A percentile compares a stretch with the other conserved stretches of the same genome.
Conservation (phyloP, 1,139 yeast genomes). For the Taphrina pruni region DNA sequence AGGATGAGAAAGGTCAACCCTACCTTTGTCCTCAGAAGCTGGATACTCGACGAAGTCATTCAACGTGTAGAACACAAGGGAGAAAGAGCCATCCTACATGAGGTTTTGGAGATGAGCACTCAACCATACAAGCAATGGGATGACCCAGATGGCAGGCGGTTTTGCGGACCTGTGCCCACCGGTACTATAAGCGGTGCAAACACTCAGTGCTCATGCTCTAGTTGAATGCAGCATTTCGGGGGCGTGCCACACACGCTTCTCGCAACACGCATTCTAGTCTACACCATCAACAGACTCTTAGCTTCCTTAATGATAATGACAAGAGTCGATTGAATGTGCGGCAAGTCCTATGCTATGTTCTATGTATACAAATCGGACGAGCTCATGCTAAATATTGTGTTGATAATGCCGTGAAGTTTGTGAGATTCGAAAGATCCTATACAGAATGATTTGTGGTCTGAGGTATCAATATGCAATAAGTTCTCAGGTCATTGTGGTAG, state of each 20-base stretch:
- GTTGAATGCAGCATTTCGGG: neutral
- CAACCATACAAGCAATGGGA: slow-evolving; percentile 53
- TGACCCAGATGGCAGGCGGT: slow-evolving; percentile 46
- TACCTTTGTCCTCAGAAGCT: slow-evolving; percentile 77
- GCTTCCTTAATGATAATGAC: neutral
- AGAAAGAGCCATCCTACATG: slow-evolving; percentile 48
- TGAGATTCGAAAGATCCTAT: slow-evolving; percentile 1
- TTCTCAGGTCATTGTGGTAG: neutral
- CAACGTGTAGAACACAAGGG: slow-evolving; percentile 48
- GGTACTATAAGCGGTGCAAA: slow-evolving; percentile 37
- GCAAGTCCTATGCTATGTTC: slow-evolving; percentile 21
- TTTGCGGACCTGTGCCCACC: slow-evolving; percentile 46
- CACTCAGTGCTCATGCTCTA: slow-evolving; percentile 45
- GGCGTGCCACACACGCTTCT: too few relatives aligned
- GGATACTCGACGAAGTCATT: slow-evolving; percentile 87
- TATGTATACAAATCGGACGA: slow-evolving; percentile 17
- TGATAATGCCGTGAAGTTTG: neutral
- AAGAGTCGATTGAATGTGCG: slow-evolving; percentile 1
- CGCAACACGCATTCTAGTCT: too few relatives aligned
- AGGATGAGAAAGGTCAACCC: slow-evolving; percentile 68
- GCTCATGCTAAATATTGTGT: slow-evolving; percentile 21
- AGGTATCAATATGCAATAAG: neutral
- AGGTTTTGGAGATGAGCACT: slow-evolving; percentile 52
- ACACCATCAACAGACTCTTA: too few relatives aligned
- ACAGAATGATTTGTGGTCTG: neutral